Evolutionary conservation across 2,329 filamentous ascomycete genomes (phyloP), one percentile per base, ranked within the genome.

Genomic region (Cladophialophora yegresii): DNA sequence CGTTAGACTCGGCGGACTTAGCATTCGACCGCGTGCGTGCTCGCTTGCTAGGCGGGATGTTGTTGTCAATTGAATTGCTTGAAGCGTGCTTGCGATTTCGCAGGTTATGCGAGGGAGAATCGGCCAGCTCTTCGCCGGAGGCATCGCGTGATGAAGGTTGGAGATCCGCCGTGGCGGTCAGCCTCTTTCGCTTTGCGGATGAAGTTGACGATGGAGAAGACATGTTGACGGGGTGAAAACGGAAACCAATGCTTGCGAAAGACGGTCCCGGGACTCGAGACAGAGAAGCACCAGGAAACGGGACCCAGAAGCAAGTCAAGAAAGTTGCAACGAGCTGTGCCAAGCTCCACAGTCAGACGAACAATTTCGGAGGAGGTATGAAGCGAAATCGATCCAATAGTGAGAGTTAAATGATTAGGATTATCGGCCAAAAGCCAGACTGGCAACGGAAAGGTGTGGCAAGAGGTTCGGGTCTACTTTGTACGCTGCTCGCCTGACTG

Each of bases 111-210:
- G 82, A 84, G 58, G 89, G 85, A 16, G 88, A 88, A 70, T 91
- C 90, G 20, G 70, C 69, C 43, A 71, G 64, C 75, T 93, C 91
- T 79, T 96, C 91, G 69, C 84, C 90, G 16, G 91, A 93, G 66
- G 90, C 90, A 79, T 96, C 91, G 74, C 90, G 86, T 40, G 91
- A 93, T 20, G 90, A 92, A 40, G 89, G 84, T 75, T 88, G 86
- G 70, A 88, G 83, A 73, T 89, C 85, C 61, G 86, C 83, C 63
- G 84, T 79, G 71, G 79, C 74, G 67, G 81, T 74, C 70, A 84
- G 85, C 76, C 93, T 88, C 85, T 96, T 96, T 78, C 93, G 89
- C 83, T 96, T 96, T 72, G 83, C 84, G 23, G 82, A 79, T 63
- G 82, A 79, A 23, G 83, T 81, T 58, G 80, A 79, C 28, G 82